Evolutionary conservation across 345 rosid genomes (phyloP), one percentile per base, ranked within the genome.

Genomic region (Sisymbrium irio): DNA sequence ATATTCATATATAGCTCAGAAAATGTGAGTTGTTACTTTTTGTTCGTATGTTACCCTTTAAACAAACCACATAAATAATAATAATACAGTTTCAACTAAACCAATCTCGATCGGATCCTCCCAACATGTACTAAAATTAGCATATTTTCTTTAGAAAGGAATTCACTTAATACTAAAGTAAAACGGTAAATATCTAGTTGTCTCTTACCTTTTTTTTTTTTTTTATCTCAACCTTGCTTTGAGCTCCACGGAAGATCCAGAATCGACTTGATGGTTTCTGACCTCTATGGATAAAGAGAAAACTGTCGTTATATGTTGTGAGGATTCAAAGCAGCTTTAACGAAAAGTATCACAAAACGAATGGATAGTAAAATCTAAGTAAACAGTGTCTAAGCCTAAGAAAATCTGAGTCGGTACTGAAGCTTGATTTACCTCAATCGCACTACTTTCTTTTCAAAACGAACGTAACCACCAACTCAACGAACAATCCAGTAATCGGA

Each of bases 1-100:
- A 50, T 67, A 39, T 37, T 58, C 78, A 77, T 60, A 77, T 78
- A 71, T 35, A 39, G 47, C 36, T n/a, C 32, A 70, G 66, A 66
- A 62, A 72, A 49, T 55, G 17, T 72, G 78, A 79, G 83, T 76
- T 76, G 88, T 79, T 50, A 70, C 77, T 76, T 81, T 81, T 86
- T 83, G 73, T 51, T 51, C 33, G 25, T 51, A 51, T 25, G 57
- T 56, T 70, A 44, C 47, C 25, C 37, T 44, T n/a, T 5, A 7
- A 15, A 63, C 53, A 65, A 74, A 22, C 59, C n/a, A 53, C 57
- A 33, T 32, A 65, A 39, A 66, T 27, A 49, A 25, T 55, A 28
- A 66, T 27, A 49, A 74, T 65, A 65, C 54, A 57, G 62, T 58
- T 58, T 58, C 78, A 59, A 51, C 39, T 28, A 68, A 36, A 71